Percentiles rank a stretch among this genome's conserved stretches.
Evolutionary conservation across 805 yeast genomes (phyloP).

Genomic region (Blastobotrys parvus): DNA sequence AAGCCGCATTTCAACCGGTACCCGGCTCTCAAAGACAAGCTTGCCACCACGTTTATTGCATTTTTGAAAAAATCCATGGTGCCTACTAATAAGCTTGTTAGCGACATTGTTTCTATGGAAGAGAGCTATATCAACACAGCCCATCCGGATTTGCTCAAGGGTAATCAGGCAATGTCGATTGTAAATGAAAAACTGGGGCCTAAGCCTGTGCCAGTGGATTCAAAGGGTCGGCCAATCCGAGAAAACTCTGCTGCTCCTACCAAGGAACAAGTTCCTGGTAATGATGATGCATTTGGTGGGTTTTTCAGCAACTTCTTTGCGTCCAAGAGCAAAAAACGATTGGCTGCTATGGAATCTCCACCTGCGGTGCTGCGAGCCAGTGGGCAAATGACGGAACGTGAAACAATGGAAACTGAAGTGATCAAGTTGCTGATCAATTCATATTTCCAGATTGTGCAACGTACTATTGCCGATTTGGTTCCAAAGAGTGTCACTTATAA

Average conservation of each 20-base stretch:
- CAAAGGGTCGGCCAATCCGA: constrained; percentile 80
- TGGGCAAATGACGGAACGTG: constrained; percentile 88
- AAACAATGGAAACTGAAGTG: constrained; percentile 92
- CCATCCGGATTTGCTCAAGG: constrained; percentile 91
- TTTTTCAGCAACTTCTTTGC: constrained; percentile 95
- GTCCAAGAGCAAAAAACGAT: constrained; percentile 83
- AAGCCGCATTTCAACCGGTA: constrained; percentile 80
- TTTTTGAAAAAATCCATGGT: constrained; percentile 69
- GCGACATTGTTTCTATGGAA: constrained; percentile 76
- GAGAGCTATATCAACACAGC: constrained; percentile 95
- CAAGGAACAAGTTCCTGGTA: constrained; percentile 18
- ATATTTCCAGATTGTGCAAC: constrained; percentile 84
- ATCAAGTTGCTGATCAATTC: constrained; percentile 84
- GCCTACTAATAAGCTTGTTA: constrained; percentile 82
- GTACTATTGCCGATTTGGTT: constrained; percentile 85
- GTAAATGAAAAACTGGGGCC: constrained; percentile 80
- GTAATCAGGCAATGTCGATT: constrained; percentile 88
- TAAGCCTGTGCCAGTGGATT: constrained; percentile 68
- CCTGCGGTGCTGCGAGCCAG: constrained; percentile 89
- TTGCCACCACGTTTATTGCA: constrained; percentile 70
- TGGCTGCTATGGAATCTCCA: constrained; percentile 94
- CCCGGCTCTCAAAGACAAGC: constrained; percentile 85
- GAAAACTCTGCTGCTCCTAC: constrained; percentile 17
- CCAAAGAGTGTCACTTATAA: constrained; percentile 95
- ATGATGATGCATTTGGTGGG: constrained; percentile 54